Percentiles rank a stretch among this genome's conserved stretches.
Conservation (phyloP, 805 yeast species). For the Metschnikowia bowlesiae region DNA sequence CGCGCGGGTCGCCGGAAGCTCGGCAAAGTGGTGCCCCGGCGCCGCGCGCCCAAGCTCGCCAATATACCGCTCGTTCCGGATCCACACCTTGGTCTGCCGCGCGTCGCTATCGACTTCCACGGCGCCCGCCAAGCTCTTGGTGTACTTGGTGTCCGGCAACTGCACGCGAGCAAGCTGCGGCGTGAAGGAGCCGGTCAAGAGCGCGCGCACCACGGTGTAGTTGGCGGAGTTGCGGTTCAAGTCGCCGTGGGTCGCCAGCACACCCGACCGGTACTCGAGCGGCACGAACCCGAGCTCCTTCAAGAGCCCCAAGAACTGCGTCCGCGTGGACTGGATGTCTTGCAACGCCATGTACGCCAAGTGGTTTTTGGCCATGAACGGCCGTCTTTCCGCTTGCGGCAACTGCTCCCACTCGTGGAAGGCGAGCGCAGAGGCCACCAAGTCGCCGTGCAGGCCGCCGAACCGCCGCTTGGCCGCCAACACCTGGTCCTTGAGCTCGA, state of each 20-base stretch:
- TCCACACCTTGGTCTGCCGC: constrained; percentile 64
- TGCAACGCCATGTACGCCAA: constrained; percentile 61
- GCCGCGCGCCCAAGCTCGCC: neutral
- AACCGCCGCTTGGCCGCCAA: constrained; percentile 42
- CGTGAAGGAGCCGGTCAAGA: constrained; percentile 75
- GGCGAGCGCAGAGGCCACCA: constrained; percentile 61
- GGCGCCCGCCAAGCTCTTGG: constrained; percentile 70
- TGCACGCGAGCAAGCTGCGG: constrained; percentile 82
- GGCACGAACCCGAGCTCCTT: constrained; percentile 78
- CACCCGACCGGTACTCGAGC: constrained; percentile 31
- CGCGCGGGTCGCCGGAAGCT: constrained; percentile 61
- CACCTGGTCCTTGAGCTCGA: constrained; percentile 61
- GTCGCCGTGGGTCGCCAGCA: constrained; percentile 5
- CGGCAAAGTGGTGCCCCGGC: constrained; percentile 9
- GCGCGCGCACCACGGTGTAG: constrained; percentile 52
- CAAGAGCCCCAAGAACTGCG: constrained; percentile 66
- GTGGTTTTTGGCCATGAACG: constrained; percentile 52
- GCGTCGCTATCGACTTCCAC: constrained; percentile 85
- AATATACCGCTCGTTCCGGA: constrained; percentile 53
- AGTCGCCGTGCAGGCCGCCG: constrained; percentile 60
- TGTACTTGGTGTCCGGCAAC: constrained; percentile 73
- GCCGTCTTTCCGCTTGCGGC: constrained; percentile 20
- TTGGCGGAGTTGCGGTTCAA: constrained; percentile 53
- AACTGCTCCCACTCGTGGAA: constrained; percentile 45
- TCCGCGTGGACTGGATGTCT: constrained; percentile 67